Percentiles rank a stretch among this genome's conserved stretches.
Evolutionary conservation across 192 early-diverging fungal genomes (phyloP).

Genomic region (Lobosporangium transversale): DNA sequence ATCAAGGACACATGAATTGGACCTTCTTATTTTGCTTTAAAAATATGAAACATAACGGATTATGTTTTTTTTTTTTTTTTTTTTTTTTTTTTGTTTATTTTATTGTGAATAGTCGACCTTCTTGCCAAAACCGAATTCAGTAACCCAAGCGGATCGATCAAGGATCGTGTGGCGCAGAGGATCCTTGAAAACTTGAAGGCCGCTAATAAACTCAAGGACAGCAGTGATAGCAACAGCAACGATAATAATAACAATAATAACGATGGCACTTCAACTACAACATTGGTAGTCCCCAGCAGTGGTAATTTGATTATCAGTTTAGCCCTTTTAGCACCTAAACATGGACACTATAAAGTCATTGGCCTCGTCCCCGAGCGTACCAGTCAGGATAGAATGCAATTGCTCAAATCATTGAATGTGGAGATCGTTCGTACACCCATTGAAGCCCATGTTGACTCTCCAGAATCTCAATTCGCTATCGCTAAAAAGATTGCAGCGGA

Average conservation of each 20-base stretch:
- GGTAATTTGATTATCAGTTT: conserved; percentile 79
- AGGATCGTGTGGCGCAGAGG: conserved; percentile 76
- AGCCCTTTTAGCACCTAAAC: conserved; percentile 60
- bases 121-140: conserved; percentile 81
- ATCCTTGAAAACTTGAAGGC: conserved; percentile 53
- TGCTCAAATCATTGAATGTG: conserved; percentile 72
- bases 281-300: conserved; percentile 73
- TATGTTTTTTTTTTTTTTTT: too few species aligned
- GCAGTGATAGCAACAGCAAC: not conserved
- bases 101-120: conserved; percentile 57
- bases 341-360: conserved; percentile 60
- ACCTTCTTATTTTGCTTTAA: too few species aligned
- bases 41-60: too few species aligned
- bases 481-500: conserved; percentile 65
- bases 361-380: conserved; percentile 78
- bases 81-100: not conserved
- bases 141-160: conserved; percentile 75
- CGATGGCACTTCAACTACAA: not conserved
- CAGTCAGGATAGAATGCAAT: conserved; percentile 69
- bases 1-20: too few species aligned
- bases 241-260: too few species aligned
- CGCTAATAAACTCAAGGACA: conserved; percentile 39
- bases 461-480: conserved; percentile 71
- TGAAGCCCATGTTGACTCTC: conserved; percentile 69
- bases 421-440: conserved; percentile 79